Evolutionary conservation across 768 basidiomycete genomes (phyloP).

Genomic region (Boletus tylopilopsis): DNA sequence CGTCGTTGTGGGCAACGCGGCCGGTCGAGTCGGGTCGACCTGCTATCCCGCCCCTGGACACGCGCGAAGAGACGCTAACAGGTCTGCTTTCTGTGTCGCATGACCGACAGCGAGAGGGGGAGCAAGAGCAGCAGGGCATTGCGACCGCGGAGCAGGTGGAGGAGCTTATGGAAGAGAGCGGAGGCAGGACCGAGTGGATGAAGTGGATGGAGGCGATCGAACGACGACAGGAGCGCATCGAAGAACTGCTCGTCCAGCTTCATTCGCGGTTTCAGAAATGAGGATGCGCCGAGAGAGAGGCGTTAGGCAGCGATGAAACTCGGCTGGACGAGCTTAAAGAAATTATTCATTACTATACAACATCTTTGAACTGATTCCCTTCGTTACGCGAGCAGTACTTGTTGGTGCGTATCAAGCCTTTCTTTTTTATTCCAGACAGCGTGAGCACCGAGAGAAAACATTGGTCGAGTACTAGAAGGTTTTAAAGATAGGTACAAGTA

Average conservation of each 20-base stretch:
- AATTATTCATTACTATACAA: neutral
- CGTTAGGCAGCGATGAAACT: no score
- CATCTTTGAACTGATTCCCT: neutral
- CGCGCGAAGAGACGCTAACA: conserved; percentile 19
- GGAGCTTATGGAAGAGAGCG: conserved; percentile 25
- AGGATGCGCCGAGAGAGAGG: no score
- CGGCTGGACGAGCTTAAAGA: neutral
- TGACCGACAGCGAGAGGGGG: conserved; percentile 22
- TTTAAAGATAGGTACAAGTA: conserved; percentile 19
- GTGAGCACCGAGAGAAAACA: neutral
- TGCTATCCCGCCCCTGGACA: conserved; percentile 19
- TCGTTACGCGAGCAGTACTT: no score
- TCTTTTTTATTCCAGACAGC: conserved; percentile 1
- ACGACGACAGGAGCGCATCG: conserved; percentile 44
- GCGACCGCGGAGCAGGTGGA: conserved; percentile 27
- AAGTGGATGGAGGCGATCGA: conserved; percentile 41
- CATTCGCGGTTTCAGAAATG: conserved; percentile 13
- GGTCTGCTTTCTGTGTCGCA: conserved; percentile 26
- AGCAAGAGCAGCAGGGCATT: conserved; percentile 3
- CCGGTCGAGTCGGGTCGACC: conserved; percentile 8
- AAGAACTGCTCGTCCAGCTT: conserved; percentile 40
- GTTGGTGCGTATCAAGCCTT: neutral
- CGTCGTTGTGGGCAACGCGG: conserved; percentile 2
- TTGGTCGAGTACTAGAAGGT: conserved; percentile 3
- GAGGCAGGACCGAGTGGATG: conserved; percentile 26